Evolutionary conservation across 2,329 filamentous ascomycete species (phyloP).

Genomic region (Aspergillus aculeatus): DNA sequence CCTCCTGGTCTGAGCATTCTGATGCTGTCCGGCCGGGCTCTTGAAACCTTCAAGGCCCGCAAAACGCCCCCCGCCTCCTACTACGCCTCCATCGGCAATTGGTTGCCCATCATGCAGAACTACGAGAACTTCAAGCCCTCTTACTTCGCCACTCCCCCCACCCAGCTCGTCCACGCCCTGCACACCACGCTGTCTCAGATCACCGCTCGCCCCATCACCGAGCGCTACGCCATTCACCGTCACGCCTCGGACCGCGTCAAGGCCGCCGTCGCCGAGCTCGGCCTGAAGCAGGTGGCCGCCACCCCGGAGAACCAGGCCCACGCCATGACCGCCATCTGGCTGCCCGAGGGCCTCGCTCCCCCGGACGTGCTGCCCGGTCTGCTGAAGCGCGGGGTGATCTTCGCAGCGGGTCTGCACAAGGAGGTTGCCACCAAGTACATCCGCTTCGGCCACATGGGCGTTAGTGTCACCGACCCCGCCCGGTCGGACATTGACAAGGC

Average conservation of each 20-base stretch:
- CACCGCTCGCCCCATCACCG: slow-evolving; percentile 71
- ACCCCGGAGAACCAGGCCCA: slow-evolving; percentile 91
- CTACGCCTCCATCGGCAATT: slow-evolving; percentile 96
- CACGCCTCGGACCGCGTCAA: slow-evolving; percentile 83
- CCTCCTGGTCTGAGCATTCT: slow-evolving; percentile 92
- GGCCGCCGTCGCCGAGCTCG: slow-evolving; percentile 73
- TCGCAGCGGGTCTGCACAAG: slow-evolving; percentile 94
- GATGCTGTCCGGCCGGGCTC: slow-evolving; percentile 86
- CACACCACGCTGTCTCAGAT: slow-evolving; percentile 88
- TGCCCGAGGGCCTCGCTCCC: slow-evolving; percentile 78
- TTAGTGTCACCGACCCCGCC: slow-evolving; percentile 78
- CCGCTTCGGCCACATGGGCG: slow-evolving; percentile 96
- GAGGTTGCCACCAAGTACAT: slow-evolving; percentile 93
- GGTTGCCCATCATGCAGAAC: slow-evolving; percentile 97
- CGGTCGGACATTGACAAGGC: slow-evolving; percentile 82
- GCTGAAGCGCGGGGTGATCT: slow-evolving; percentile 83
- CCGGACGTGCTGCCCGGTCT: slow-evolving; percentile 83
- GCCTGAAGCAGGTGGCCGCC: slow-evolving; percentile 79
- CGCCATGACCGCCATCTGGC: slow-evolving; percentile 96
- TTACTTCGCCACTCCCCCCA: slow-evolving; percentile 95
- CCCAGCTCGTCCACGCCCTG: slow-evolving; percentile 88
- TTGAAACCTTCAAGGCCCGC: slow-evolving; percentile 74
- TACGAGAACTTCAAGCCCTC: slow-evolving; percentile 97
- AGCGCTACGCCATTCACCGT: slow-evolving; percentile 80
- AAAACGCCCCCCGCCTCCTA: slow-evolving; percentile 83